Percentiles rank a stretch among this genome's conserved stretches.
These are phyloP conservation scores for Moesziomyces parantarcticus DNA, from an alignment of 1,284 basidiomycete genomes.

Conservation along the genomic window DNA sequence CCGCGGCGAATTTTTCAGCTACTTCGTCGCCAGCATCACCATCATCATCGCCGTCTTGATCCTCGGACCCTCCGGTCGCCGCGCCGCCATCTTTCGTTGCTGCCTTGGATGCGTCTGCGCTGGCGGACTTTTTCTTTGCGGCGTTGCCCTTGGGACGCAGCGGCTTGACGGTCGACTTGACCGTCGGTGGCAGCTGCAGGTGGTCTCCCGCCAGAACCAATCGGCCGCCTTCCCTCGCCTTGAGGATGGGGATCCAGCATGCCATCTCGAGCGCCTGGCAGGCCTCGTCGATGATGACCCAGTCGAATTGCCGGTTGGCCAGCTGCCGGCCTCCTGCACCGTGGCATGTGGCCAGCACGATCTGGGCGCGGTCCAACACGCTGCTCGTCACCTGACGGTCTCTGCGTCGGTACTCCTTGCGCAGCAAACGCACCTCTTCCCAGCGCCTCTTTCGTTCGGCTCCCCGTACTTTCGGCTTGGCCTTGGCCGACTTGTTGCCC, in stretches of 20 bases:
- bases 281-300: slow-evolving; percentile 89
- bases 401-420: slow-evolving; percentile 91
- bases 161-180: slow-evolving; percentile 69
- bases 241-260: slow-evolving; percentile 92
- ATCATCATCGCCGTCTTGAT: slow-evolving; percentile 6
- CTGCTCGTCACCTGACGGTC: slow-evolving; percentile 83
- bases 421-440: slow-evolving; percentile 87
- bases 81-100: slow-evolving; percentile 11
- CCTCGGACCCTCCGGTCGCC: slow-evolving; percentile 3
- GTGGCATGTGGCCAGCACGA: slow-evolving; percentile 93
- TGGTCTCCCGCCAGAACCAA: slow-evolving; percentile 69
- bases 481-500: slow-evolving; percentile 59
- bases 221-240: slow-evolving; percentile 37
- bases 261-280: slow-evolving; percentile 96
- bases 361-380: slow-evolving; percentile 81
- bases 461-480: slow-evolving; percentile 74
- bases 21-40: slow-evolving; percentile 1
- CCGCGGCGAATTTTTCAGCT: slow-evolving; percentile 7
- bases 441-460: slow-evolving; percentile 86
- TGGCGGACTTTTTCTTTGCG: background rate
- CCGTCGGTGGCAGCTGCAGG: slow-evolving; percentile 82
- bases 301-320: slow-evolving; percentile 75
- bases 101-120: background rate
- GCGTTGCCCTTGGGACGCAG: background rate
- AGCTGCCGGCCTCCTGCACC: slow-evolving; percentile 69